Percentiles rank a stretch among this genome's conserved stretches.
These are phyloP conservation scores for Letharia lupina DNA, from an alignment of 495 filamentous ascomycete genomes.

Conservation along the genomic window DNA sequence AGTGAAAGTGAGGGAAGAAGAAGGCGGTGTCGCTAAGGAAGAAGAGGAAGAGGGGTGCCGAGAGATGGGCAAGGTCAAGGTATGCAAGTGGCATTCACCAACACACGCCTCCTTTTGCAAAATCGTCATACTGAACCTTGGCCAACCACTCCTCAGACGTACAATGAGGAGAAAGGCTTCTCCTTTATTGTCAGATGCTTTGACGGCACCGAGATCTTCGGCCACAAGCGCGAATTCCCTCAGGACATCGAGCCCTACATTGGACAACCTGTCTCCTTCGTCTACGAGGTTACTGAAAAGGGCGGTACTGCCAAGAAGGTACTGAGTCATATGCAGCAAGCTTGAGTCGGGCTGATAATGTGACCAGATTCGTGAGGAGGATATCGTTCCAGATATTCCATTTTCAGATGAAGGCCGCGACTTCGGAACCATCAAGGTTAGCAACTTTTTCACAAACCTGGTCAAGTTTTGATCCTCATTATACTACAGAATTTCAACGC, in stretches of 20 bases:
- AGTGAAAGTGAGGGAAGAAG: constrained; percentile 12
- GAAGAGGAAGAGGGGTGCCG: constrained; percentile 13
- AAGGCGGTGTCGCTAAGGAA: constrained; percentile 2
- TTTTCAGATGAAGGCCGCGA: constrained; percentile 14
- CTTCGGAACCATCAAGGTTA: constrained; percentile 13
- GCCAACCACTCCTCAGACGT: not conserved
- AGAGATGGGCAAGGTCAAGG: constrained; percentile 18
- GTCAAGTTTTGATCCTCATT: too few relatives aligned
- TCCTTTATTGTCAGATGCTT: constrained; percentile 14
- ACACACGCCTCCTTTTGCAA: not conserved
- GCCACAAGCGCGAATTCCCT: constrained; percentile 17
- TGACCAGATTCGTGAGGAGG: constrained; percentile 7
- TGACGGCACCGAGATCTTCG: constrained; percentile 6
- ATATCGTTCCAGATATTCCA: constrained; percentile 12
- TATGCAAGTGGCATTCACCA: not conserved
- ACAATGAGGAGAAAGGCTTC: constrained; percentile 15
- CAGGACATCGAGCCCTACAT: constrained; percentile 7
- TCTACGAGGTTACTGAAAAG: constrained; percentile 13
- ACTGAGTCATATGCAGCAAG: not conserved
- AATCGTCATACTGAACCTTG: not conserved
- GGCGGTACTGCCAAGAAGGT: constrained; percentile 18
- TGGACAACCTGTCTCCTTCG: constrained; percentile 17
- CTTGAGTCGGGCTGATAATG: not conserved
- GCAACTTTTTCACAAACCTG: not conserved
- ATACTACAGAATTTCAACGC: constrained; percentile 1